These are phyloP conservation scores for Epichloe sibirici DNA, from an alignment of 2,329 filamentous ascomycete genomes.

Conservation along the genomic window DNA sequence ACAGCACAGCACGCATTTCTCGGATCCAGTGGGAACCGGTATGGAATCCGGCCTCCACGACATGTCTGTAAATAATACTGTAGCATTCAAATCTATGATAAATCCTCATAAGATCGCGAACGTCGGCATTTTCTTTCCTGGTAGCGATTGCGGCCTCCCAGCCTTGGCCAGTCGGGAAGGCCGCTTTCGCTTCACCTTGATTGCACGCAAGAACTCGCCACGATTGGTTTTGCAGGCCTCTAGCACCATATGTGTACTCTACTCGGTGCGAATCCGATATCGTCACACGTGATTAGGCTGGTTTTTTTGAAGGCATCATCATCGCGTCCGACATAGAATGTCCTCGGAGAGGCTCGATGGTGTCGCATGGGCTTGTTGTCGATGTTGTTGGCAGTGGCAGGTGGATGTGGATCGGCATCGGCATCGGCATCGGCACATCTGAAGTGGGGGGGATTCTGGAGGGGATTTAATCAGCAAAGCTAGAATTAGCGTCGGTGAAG, in stretches of 20 bases:
- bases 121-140: conserved; percentile 3
- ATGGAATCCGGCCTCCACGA: conserved; percentile 2
- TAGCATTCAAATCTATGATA: conserved; percentile 4
- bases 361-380: too few species aligned
- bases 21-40: conserved; percentile 3
- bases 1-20: neutral
- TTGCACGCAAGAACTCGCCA: conserved; percentile 1
- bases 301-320: neutral
- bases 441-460: too few species aligned
- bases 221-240: neutral
- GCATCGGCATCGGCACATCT: too few species aligned
- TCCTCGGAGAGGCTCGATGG: too few species aligned
- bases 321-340: neutral
- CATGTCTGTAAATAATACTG: conserved; percentile 1
- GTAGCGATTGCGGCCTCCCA: conserved; percentile 3
- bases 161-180: neutral
- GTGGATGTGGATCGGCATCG: neutral
- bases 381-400: too few species aligned
- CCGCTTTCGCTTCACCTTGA: conserved; percentile 2
- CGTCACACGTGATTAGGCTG: neutral
- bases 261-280: neutral
- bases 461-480: too few species aligned
- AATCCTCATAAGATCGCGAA: neutral
- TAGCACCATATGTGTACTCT: neutral
- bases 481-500: too few species aligned